Evolutionary conservation across 2,329 filamentous ascomycete genomes (phyloP).

Genomic region (Grosmannia clavigera): DNA sequence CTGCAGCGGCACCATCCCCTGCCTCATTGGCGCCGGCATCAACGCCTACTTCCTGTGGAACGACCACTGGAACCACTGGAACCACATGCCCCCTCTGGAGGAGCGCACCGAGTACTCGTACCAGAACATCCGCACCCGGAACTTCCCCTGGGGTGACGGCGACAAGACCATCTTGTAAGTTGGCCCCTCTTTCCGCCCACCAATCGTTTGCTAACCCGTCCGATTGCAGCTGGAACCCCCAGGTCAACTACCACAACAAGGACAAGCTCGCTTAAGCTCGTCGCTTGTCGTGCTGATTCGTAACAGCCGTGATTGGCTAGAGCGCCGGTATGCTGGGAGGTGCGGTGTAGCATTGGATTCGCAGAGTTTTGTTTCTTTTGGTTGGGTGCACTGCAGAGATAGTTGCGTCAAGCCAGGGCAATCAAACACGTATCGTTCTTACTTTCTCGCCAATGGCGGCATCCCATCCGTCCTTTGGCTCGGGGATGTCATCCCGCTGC

Average conservation of each 20-base stretch:
- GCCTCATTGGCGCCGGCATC: slow-evolving; percentile 54
- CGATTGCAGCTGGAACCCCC: slow-evolving; percentile 71
- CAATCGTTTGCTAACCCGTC: background rate
- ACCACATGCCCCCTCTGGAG: slow-evolving; percentile 73
- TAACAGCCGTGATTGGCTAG: background rate
- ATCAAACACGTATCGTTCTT: background rate
- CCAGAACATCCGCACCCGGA: slow-evolving; percentile 96
- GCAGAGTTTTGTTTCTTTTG: background rate
- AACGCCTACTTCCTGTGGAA: slow-evolving; percentile 90
- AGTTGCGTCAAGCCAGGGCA: background rate
- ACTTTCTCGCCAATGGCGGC: background rate
- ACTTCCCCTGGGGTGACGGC: slow-evolving; percentile 88
- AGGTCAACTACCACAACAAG: slow-evolving; percentile 95
- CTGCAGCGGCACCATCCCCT: slow-evolving; percentile 59
- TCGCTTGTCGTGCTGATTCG: background rate
- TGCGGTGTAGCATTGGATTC: background rate
- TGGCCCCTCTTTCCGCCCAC: background rate
- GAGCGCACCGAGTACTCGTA: slow-evolving; percentile 90
- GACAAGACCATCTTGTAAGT: slow-evolving; percentile 51
- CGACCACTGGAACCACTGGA: slow-evolving; percentile 95
- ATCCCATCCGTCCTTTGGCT: background rate
- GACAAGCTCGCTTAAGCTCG: slow-evolving; percentile 48
- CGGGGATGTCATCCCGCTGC: background rate
- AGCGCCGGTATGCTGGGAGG: background rate
- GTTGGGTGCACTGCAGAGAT: background rate